Evolutionary conservation across 2,329 filamentous ascomycete species (phyloP).

Genomic region (Corynespora cassiicola): DNA sequence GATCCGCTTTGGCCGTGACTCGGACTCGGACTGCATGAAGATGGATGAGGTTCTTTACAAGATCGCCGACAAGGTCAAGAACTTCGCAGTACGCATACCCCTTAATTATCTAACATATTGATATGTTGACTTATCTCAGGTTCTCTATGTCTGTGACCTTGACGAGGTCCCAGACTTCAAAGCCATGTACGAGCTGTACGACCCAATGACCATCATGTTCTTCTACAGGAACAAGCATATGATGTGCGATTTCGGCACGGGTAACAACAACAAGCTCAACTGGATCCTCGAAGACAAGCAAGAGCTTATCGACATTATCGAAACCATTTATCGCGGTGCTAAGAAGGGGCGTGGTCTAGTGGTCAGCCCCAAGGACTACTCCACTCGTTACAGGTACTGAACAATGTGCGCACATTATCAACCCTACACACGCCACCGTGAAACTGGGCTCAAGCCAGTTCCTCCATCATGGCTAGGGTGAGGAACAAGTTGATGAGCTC

Average conservation of each 20-base stretch:
- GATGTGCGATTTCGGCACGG: slow-evolving; percentile 95
- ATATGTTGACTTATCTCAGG: slow-evolving; percentile 36
- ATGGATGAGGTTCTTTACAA: slow-evolving; percentile 95
- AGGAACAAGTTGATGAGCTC: no score
- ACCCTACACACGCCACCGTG: no score
- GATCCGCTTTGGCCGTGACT: slow-evolving; percentile 90
- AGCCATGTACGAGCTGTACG: slow-evolving; percentile 91
- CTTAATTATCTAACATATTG: neutral
- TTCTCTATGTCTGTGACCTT: slow-evolving; percentile 88
- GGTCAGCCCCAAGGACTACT: slow-evolving; percentile 88
- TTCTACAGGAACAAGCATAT: slow-evolving; percentile 99
- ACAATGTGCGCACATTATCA: no score
- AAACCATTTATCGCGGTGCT: slow-evolving; percentile 97
- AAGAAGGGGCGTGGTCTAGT: slow-evolving; percentile 98
- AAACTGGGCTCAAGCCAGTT: no score
- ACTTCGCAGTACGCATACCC: slow-evolving; percentile 65
- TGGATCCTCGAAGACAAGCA: slow-evolving; percentile 98
- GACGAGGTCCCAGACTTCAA: slow-evolving; percentile 74
- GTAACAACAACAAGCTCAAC: slow-evolving; percentile 98
- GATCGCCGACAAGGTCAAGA: slow-evolving; percentile 92
- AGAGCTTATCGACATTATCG: slow-evolving; percentile 97
- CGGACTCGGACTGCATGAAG: slow-evolving; percentile 79
- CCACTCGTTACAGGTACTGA: slow-evolving; percentile 73
- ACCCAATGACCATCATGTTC: slow-evolving; percentile 95
- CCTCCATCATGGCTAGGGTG: no score